phyloP scores from a whole-genome alignment of 2,329 filamentous ascomycete species.

The Monilinia aucupariae region DNA sequence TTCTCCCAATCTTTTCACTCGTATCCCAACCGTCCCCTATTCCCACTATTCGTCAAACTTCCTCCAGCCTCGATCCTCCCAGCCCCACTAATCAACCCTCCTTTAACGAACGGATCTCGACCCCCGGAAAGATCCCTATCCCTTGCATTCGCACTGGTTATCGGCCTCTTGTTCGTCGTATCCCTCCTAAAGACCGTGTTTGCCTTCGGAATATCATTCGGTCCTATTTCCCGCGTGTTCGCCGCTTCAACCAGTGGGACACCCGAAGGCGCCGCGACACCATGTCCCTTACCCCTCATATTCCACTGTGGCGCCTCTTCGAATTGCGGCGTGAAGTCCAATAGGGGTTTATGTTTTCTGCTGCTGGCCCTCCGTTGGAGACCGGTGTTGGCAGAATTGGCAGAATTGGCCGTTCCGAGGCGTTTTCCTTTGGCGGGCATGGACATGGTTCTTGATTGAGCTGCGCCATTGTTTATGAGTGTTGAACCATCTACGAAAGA shows the following conservation, averaged over 20 bases:
- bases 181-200: constrained; percentile 30
- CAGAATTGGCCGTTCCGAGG: constrained; percentile 11
- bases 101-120: constrained; percentile 20
- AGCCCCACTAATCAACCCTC: constrained; percentile 17
- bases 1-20: neutral
- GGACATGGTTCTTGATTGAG: constrained; percentile 29
- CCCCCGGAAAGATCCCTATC: constrained; percentile 12
- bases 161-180: constrained; percentile 9
- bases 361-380: constrained; percentile 14
- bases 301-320: constrained; percentile 57
- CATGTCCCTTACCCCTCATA: constrained; percentile 48
- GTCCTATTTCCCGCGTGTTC: constrained; percentile 24
- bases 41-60: neutral
- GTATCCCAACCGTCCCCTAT: neutral
- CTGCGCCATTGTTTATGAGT: constrained; percentile 44
- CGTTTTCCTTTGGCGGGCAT: constrained; percentile 21
- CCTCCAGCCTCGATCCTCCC: neutral
- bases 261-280: constrained; percentile 40
- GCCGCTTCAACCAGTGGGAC: constrained; percentile 46
- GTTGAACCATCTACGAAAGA: constrained; percentile 54
- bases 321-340: constrained; percentile 63
- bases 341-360: constrained; percentile 48
- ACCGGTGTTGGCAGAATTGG: constrained; percentile 6
- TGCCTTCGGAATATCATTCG: constrained; percentile 21
- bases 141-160: constrained; percentile 16